Evolutionary conservation across 2,329 filamentous ascomycete species (phyloP), one percentile per base, ranked within the genome.

Genomic region (Aspergillus latus): DNA sequence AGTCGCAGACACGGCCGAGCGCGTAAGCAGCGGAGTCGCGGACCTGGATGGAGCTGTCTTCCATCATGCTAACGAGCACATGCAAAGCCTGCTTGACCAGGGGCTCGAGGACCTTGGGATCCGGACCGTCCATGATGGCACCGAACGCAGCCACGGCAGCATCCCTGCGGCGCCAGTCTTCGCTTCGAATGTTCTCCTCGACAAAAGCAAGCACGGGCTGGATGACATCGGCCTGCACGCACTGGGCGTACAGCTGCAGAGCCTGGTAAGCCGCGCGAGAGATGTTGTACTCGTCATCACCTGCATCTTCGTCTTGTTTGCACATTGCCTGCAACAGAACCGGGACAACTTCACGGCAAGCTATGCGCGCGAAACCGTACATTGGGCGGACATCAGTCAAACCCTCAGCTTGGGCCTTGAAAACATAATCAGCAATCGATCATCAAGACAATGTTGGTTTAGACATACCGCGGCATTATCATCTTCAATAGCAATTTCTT

Each of bases 71-170:
- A 69, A 99, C 94, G 49, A 99, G 82, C 53, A 97, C 90, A 51
- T 90, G 89, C 49, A 99, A 84, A 59, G 92, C 94, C 74, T 97
- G 93, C 80, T 96, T 96, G 69, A 99, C 90, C 55, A 99, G 88
- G 55, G 93, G 92, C 68, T 96, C 91, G 51, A 99, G 80, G 49
- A 93, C 86, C 78, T 90, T 90, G 75, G 96, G 90, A 57, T 97
- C 94, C 1, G 94, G 94, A 28, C 94, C 94, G 72, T 99, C 94
- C 92, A 99, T 97, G 67, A 99, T 97, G 64, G 92, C 94, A 61
- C 94, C 94, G 66, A 99, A 97, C 15, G 94, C 92, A 58, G 94
- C 96, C 32, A 99, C 94, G 49, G 94, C 92, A 52, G 94, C 94
- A 78, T 99, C 94, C 66, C 94, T 87, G 74, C 87, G 85, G 74